A percentile compares a stretch with the other conserved stretches of the same genome.
Evolutionary conservation across 352 stramenopile genomes (phyloP).

Genomic region (Globisporangium parvum): DNA sequence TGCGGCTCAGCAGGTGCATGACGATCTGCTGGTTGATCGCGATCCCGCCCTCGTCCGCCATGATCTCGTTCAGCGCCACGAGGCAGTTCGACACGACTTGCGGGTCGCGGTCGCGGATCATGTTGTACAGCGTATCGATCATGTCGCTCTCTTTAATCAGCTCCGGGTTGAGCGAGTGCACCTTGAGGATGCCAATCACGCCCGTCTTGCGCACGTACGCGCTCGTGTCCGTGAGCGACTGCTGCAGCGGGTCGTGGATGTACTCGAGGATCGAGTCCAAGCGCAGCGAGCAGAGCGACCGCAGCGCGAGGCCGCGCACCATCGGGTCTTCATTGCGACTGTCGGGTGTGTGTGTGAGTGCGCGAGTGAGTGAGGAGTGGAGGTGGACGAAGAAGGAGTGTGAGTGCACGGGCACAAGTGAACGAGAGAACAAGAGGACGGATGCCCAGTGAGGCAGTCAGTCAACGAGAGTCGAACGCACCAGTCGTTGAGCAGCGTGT

Average conservation of each 20-base stretch:
- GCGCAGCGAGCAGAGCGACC: slow-evolving; percentile 94
- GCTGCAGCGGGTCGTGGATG: slow-evolving; percentile 90
- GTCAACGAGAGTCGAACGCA: too few species aligned
- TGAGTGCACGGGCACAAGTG: too few species aligned
- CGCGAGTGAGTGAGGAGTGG: too few species aligned
- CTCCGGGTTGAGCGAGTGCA: slow-evolving; percentile 90
- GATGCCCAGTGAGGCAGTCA: too few species aligned
- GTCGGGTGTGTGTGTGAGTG: too few species aligned
- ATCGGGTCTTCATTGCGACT: slow-evolving; percentile 97
- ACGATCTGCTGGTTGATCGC: slow-evolving; percentile 97
- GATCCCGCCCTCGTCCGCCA: slow-evolving; percentile 95
- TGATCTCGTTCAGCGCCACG: slow-evolving; percentile 98
- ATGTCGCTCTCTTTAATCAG: slow-evolving; percentile 92
- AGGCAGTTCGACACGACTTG: slow-evolving; percentile 97
- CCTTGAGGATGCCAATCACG: slow-evolving; percentile 99
- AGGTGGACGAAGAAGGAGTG: too few species aligned
- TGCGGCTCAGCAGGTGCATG: slow-evolving; percentile 95
- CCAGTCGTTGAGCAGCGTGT: slow-evolving; percentile 99
- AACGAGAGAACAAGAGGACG: too few species aligned
- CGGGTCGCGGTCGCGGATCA: slow-evolving; percentile 96
- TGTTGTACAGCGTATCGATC: slow-evolving; percentile 98
- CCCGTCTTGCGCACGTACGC: slow-evolving; percentile 98
- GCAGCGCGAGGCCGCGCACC: slow-evolving; percentile 95
- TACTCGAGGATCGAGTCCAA: slow-evolving; percentile 99
- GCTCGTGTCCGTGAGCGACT: slow-evolving; percentile 92